A percentile compares a stretch with the other conserved stretches of the same genome.
These are phyloP conservation scores for Allium sativum DNA, from an alignment of 106 monocot species.

Conservation along the genomic window DNA sequence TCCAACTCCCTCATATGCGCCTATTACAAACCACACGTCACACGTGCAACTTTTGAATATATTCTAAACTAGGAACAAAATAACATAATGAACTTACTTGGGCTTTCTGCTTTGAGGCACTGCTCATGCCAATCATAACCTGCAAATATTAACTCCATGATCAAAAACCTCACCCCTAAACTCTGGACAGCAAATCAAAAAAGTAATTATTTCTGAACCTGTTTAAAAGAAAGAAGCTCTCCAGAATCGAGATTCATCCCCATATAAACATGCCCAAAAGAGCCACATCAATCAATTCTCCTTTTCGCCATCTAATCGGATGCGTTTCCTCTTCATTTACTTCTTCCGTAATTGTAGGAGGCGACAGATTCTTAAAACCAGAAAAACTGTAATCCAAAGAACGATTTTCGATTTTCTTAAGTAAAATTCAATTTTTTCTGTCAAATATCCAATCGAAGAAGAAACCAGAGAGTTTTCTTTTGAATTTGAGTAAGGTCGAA, in stretches of 20 bases:
- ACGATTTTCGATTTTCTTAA: conserved; percentile 75
- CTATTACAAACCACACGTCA: conserved; percentile 14
- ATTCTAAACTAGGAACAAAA: background rate
- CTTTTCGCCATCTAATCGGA: conserved; percentile 79
- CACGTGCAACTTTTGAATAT: too few relatives aligned
- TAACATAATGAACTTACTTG: conserved; percentile 41
- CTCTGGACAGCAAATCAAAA: background rate
- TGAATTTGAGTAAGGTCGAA: conserved; percentile 28
- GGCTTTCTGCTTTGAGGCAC: conserved; percentile 74
- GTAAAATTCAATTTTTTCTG: conserved; percentile 63
- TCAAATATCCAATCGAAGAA: conserved; percentile 2
- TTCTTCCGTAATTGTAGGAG: conserved; percentile 3
- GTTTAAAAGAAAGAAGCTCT: conserved; percentile 76
- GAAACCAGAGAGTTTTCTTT: conserved; percentile 4
- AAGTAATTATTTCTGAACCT: conserved; percentile 38
- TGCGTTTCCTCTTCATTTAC: conserved; percentile 14
- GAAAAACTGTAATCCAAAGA: conserved; percentile 48
- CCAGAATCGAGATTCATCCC: conserved; percentile 98
- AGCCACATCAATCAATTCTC: conserved; percentile 77
- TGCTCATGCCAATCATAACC: conserved; percentile 79
- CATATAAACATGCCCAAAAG: conserved; percentile 94
- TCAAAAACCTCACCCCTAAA: conserved; percentile 7
- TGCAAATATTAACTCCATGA: conserved; percentile 15
- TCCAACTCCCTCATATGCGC: conserved; percentile 85
- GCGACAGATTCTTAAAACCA: conserved; percentile 23